phyloP scores from a whole-genome alignment of 148 eudicot genomes.

The Chenopodium berlandieri region DNA sequence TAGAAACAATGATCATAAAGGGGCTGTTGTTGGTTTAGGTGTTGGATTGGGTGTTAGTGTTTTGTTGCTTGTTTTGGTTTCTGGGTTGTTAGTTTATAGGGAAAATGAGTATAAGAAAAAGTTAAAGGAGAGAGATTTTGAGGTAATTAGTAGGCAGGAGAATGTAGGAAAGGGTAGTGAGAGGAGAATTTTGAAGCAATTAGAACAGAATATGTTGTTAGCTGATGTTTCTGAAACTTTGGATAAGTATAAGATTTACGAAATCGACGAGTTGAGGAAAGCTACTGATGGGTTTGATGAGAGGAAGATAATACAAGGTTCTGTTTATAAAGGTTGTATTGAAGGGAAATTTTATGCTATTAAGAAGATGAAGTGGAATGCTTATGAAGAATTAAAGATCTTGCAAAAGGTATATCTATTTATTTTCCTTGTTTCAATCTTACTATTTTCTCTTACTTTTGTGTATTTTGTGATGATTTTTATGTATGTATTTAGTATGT shows the following conservation, averaged over 20 bases:
- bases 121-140: slow-evolving; percentile 6
- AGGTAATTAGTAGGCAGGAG: slow-evolving; percentile 9
- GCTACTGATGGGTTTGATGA: slow-evolving; percentile 76
- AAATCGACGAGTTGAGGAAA: slow-evolving; percentile 54
- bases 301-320: slow-evolving; percentile 61
- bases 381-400: slow-evolving; percentile 86
- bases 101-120: slow-evolving; percentile 31
- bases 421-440: neutral
- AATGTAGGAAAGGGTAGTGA: slow-evolving; percentile 18
- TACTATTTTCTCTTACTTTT: no score
- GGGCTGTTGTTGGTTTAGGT: slow-evolving; percentile 48
- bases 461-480: no score
- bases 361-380: slow-evolving; percentile 99
- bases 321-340: slow-evolving; percentile 74
- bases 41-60: slow-evolving; percentile 67
- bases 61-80: slow-evolving; percentile 39
- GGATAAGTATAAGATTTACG: slow-evolving; percentile 86
- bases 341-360: slow-evolving; percentile 67
- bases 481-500: no score
- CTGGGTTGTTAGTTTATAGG: slow-evolving; percentile 43
- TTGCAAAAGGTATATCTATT: slow-evolving; percentile 67
- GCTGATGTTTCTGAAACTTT: slow-evolving; percentile 89
- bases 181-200: slow-evolving; percentile 37
- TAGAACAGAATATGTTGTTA: slow-evolving; percentile 50
- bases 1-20: slow-evolving; percentile 26